Evolutionary conservation across 257 asterid species (phyloP).

Genomic region (Solanum medicagineum): DNA sequence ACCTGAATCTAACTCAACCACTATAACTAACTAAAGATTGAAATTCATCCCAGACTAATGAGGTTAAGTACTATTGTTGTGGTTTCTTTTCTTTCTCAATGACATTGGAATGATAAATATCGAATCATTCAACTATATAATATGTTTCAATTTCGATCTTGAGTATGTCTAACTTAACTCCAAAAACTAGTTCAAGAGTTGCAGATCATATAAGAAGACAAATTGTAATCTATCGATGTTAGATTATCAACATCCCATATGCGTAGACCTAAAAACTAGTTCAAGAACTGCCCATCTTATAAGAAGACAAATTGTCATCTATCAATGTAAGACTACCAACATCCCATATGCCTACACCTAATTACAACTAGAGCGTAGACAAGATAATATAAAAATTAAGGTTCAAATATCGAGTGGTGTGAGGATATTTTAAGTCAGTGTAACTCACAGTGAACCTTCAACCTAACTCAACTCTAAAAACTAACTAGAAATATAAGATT

Average conservation of each 20-base stretch:
- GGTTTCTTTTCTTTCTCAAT: not conserved
- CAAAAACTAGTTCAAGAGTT: not conserved
- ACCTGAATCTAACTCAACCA: no score
- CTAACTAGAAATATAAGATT: not conserved
- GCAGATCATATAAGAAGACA: not conserved
- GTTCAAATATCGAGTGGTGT: not conserved
- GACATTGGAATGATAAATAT: not conserved
- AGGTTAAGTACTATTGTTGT: not conserved
- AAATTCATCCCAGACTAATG: not conserved
- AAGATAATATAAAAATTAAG: not conserved
- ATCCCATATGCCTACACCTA: not conserved
- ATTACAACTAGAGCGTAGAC: not conserved
- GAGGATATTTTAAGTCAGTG: not conserved
- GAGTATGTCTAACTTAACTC: rapidly evolving
- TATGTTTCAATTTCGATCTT: not conserved
- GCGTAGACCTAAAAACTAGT: no score
- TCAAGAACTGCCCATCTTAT: no score
- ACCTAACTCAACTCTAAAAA: not conserved
- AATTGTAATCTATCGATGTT: not conserved
- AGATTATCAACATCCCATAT: no score
- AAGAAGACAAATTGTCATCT: not conserved
- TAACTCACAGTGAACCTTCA: not conserved
- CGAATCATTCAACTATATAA: not conserved
- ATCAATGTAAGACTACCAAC: not conserved
- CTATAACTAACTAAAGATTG: no score